Evolutionary conservation across 495 filamentous ascomycete genomes (phyloP).

Genomic region (Beverwykella pulmonaria): DNA sequence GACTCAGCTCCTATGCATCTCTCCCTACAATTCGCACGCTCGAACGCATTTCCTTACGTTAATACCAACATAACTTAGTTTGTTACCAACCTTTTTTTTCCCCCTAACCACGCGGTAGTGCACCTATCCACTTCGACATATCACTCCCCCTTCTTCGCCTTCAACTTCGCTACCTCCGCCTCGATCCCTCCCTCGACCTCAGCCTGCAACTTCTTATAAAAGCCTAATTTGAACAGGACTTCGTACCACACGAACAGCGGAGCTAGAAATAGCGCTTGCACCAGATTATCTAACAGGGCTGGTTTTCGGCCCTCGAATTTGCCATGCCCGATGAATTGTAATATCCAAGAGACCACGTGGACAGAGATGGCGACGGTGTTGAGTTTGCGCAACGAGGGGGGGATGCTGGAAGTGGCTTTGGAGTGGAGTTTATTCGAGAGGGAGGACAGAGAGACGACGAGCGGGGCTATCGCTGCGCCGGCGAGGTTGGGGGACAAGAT

Average conservation of each 20-base stretch:
- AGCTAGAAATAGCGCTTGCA: slow-evolving; percentile 31
- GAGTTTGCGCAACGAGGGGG: not conserved
- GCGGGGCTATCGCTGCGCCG: slow-evolving; percentile 9
- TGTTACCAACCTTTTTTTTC: too few relatives aligned
- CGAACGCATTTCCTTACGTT: too few relatives aligned
- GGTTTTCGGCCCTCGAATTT: slow-evolving; percentile 30
- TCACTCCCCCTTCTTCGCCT: not conserved
- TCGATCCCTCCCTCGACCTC: slow-evolving; percentile 25
- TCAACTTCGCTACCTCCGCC: slow-evolving; percentile 10
- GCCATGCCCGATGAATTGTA: slow-evolving; percentile 27
- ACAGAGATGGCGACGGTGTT: slow-evolving; percentile 13
- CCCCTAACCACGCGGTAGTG: too few relatives aligned
- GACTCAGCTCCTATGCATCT: too few relatives aligned
- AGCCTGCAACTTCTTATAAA: slow-evolving; percentile 20
- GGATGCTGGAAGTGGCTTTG: not conserved
- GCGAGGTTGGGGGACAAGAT: slow-evolving; percentile 25
- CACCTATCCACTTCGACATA: too few relatives aligned
- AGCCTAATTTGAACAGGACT: slow-evolving; percentile 25
- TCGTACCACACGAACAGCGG: slow-evolving; percentile 36
- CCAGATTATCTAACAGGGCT: slow-evolving; percentile 30
- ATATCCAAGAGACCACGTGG: slow-evolving; percentile 17
- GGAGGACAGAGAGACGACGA: slow-evolving; percentile 9
- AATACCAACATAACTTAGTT: too few relatives aligned
- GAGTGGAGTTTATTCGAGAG: slow-evolving; percentile 13
- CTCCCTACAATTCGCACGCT: too few relatives aligned